Base-by-base conservation (phyloP, 352 stramenopile genomes). In the Globisporangium alternatum region DNA sequence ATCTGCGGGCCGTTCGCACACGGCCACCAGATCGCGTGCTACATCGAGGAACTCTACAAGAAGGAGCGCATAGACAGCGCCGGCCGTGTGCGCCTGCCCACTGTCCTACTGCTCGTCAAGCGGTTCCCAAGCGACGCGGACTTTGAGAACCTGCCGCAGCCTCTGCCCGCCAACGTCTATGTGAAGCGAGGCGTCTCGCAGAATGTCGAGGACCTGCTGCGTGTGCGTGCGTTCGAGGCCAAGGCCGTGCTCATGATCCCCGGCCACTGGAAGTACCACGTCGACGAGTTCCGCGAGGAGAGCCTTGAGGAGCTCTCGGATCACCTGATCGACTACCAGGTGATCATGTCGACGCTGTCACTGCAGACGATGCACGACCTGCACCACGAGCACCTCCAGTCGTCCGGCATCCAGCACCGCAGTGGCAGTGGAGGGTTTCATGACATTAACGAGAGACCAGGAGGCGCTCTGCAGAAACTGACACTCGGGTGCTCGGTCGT, bases 281-380 rank as follows among this genome's bases (percentile, higher is more conserved):
- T 78, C 22, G 74, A 80, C 48, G 74, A 81, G 45, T 58, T 73
- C 30, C 61, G 63, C 39, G 65, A 81, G 17, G 71, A 71, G 31
- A 76, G 59, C n/a, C 53, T 65, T 0, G 72, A 80, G 19, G 69
- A 79, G 56, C 61, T 80, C 19, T 71, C 68, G 19, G 68, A 77
- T 37, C 76, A 87, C 21, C 64, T 90, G 25, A 57, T 84, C 3
- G 80, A 89, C 58, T 89, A 89, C 60, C 75, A 85, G 58, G 78
- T 88, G 41, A 84, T 87, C 66, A 83, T 86, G 77, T 87, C 81
- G 15, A 84, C 77, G 13, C 49, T 87, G 19, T 79, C 78, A 28
- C 62, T 83, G 6, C 76, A 74, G 10, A 81, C 74, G 0, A 69
- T 79, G 25, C 65, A 82, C 52, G 60, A 74, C 6, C 64, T 82